A percentile compares a stretch with the other conserved stretches of the same genome.
Conservation (phyloP, 176 grass and related monocot species). For the Bonia amplexicaulis region DNA sequence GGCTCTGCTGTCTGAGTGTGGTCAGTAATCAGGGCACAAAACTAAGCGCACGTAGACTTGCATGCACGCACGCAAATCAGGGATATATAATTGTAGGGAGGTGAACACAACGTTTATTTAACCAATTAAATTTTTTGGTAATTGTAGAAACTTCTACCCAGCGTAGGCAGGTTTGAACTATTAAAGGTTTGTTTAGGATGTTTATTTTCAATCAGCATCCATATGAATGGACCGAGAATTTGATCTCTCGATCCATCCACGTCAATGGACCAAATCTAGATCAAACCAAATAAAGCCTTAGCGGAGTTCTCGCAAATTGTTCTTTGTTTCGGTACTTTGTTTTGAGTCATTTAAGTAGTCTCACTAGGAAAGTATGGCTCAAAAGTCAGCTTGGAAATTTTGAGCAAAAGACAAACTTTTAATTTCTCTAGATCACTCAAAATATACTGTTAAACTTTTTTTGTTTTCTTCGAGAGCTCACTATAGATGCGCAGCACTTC, state of each 20-base stretch:
- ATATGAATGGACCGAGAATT: no score
- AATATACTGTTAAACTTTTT: neutral
- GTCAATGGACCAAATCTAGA: no score
- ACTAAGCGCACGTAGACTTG: neutral
- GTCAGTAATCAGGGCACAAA: neutral
- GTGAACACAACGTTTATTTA: no score
- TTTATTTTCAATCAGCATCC: no score
- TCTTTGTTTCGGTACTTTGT: neutral
- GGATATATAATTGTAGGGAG: no score
- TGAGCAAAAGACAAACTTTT: neutral
- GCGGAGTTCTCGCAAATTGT: neutral
- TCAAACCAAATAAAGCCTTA: no score
- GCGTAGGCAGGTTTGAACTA: neutral
- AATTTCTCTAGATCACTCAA: neutral
- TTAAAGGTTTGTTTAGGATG: no score
- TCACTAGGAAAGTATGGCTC: neutral
- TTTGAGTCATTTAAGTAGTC: neutral
- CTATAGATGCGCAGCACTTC: neutral
- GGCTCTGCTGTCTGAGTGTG: neutral
- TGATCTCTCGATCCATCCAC: no score
- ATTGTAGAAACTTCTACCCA: neutral
- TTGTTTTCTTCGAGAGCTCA: no score
- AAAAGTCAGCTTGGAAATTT: neutral
- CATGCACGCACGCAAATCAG: neutral
- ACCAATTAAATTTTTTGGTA: neutral